A percentile compares a stretch with the other conserved stretches of the same genome.
These are phyloP conservation scores for Cadophora sp. DNA, from an alignment of 2,329 filamentous ascomycete genomes.

Conservation along the genomic window DNA sequence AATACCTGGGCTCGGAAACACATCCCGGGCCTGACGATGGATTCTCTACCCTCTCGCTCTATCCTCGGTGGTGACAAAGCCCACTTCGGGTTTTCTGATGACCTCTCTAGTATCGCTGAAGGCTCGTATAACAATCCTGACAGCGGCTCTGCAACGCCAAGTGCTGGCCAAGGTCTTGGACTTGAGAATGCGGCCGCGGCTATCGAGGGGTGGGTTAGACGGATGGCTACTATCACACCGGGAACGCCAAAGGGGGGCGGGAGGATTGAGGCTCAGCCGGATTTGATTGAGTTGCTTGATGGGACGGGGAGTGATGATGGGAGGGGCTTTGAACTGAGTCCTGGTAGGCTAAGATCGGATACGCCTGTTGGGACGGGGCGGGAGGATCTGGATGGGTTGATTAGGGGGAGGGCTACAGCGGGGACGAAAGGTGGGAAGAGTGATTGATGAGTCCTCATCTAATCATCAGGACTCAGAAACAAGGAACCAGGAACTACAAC, in stretches of 20 bases:
- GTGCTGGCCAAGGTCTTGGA: constrained; percentile 47
- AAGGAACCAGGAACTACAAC: no score
- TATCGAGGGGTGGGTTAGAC: constrained; percentile 89
- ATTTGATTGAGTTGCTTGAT: constrained; percentile 77
- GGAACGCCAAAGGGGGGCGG: constrained; percentile 52
- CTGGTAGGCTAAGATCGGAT: constrained; percentile 30
- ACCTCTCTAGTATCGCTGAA: constrained; percentile 53
- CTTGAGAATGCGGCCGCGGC: constrained; percentile 86
- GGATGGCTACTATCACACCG: constrained; percentile 72
- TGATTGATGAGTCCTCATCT: constrained; percentile 28
- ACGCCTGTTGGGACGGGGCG: constrained; percentile 35
- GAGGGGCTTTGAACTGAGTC: constrained; percentile 41
- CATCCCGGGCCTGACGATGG: constrained; percentile 77
- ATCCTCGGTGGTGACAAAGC: constrained; percentile 67
- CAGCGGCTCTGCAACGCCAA: constrained; percentile 6
- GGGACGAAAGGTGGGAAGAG: constrained; percentile 37
- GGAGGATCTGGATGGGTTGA: constrained; percentile 27
- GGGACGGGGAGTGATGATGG: constrained; percentile 63
- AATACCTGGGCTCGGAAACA: constrained; percentile 87
- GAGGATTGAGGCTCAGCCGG: constrained; percentile 55
- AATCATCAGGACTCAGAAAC: not conserved
- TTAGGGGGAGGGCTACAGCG: constrained; percentile 28
- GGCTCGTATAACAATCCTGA: constrained; percentile 47
- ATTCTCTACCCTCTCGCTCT: constrained; percentile 70
- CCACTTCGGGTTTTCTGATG: constrained; percentile 56